These are phyloP conservation scores for Pythium guiyangense DNA, from an alignment of 352 stramenopile genomes.

Conservation along the genomic window DNA sequence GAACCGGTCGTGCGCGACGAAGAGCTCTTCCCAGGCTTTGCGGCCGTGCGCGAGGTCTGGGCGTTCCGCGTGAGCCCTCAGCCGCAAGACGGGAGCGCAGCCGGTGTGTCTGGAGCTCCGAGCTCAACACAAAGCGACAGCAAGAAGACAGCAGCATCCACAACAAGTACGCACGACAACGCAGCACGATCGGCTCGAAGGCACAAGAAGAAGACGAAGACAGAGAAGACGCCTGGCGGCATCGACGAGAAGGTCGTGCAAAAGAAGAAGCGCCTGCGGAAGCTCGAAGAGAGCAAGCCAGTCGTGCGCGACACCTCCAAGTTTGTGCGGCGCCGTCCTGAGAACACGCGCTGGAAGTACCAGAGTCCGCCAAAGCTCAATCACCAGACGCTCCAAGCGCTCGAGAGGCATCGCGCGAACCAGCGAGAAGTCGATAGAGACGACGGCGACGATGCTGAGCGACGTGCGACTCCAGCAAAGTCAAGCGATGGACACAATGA, in stretches of 20 bases:
- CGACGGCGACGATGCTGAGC: not conserved
- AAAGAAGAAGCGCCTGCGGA: slow-evolving; percentile 6
- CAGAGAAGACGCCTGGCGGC: not conserved
- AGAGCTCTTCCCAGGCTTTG: slow-evolving; percentile 56
- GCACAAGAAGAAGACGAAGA: not conserved
- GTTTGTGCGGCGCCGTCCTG: slow-evolving; percentile 52
- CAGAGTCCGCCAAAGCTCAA: slow-evolving; percentile 61
- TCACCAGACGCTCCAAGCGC: slow-evolving; percentile 20
- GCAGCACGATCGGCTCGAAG: not conserved
- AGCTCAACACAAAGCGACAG: no score
- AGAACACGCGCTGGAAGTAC: slow-evolving; percentile 70
- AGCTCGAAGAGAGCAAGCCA: slow-evolving; percentile 10
- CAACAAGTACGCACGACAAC: not conserved
- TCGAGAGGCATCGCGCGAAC: slow-evolving; percentile 13
- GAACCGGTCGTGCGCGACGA: slow-evolving; percentile 43
- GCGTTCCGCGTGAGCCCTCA: slow-evolving; percentile 34
- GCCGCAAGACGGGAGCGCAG: not conserved
- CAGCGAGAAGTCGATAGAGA: slow-evolving; percentile 4
- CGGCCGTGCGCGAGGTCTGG: slow-evolving; percentile 62
- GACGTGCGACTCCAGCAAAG: no score
- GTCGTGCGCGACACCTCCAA: slow-evolving; percentile 16
- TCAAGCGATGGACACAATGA: no score
- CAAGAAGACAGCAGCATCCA: not conserved
- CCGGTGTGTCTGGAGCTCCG: not conserved
- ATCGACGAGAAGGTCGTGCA: slow-evolving; percentile 10